These are phyloP conservation scores for Phytophthora constricta DNA, from an alignment of 352 stramenopile species.

Conservation along the genomic window DNA sequence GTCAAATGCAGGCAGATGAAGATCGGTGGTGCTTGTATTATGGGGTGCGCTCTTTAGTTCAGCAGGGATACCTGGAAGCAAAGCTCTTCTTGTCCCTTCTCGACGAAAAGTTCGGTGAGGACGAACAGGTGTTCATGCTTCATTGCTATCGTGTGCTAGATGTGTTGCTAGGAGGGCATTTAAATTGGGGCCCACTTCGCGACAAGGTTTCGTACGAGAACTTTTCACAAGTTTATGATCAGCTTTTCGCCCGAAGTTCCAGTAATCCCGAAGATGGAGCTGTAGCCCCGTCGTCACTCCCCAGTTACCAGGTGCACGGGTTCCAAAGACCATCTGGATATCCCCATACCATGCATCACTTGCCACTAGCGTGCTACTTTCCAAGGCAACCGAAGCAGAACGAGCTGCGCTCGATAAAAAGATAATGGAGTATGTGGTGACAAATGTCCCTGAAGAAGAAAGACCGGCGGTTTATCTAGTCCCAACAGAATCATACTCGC, in stretches of 20 bases:
- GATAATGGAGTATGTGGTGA: conserved; percentile 69
- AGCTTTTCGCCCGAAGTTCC: conserved; percentile 19
- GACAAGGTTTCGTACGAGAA: conserved; percentile 60
- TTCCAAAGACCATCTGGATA: conserved; percentile 86
- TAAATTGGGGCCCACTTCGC: conserved; percentile 74
- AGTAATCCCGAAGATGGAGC: conserved; percentile 4
- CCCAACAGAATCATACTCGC: conserved; percentile 10
- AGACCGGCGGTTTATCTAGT: conserved; percentile 54
- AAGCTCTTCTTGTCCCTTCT: conserved; percentile 92
- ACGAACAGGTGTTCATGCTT: conserved; percentile 91
- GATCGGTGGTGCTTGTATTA: conserved; percentile 95
- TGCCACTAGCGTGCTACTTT: conserved; percentile 74
- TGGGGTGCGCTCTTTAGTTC: conserved; percentile 84
- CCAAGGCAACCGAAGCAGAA: conserved; percentile 72
- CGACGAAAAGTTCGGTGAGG: conserved; percentile 93
- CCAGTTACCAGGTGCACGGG: neutral
- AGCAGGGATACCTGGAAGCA: conserved; percentile 88
- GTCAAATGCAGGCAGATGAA: conserved; percentile 79
- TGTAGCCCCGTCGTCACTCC: neutral
- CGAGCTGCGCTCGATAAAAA: conserved; percentile 65
- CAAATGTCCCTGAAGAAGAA: conserved; percentile 67
- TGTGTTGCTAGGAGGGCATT: conserved; percentile 57
- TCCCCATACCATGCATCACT: conserved; percentile 77
- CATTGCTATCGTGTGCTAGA: conserved; percentile 90
- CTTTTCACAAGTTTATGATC: conserved; percentile 60